phyloP scores from a whole-genome alignment of 768 basidiomycete species.

The Pisolithus albus region DNA sequence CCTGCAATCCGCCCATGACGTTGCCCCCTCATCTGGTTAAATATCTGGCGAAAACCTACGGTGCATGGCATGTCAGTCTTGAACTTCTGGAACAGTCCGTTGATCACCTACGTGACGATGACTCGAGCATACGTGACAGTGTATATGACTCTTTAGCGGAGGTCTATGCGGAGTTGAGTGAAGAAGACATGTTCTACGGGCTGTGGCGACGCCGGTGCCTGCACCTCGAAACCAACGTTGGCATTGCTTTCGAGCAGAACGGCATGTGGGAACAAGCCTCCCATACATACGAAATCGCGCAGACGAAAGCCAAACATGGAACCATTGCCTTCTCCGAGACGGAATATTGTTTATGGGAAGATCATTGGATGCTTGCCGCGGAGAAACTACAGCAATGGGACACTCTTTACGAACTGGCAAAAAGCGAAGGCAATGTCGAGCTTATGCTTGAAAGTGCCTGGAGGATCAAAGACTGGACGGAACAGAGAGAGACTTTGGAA shows the following conservation, averaged over 20 bases:
- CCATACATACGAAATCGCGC: slow-evolving; percentile 82
- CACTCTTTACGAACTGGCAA: slow-evolving; percentile 82
- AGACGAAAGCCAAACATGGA: slow-evolving; percentile 75
- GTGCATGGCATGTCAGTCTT: slow-evolving; percentile 88
- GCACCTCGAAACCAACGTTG: slow-evolving; percentile 85
- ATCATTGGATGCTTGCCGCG: slow-evolving; percentile 94
- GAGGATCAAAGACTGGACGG: slow-evolving; percentile 89
- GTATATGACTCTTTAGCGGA: slow-evolving; percentile 89
- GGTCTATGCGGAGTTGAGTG: slow-evolving; percentile 89
- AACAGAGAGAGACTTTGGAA: slow-evolving; percentile 70
- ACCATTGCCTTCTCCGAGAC: slow-evolving; percentile 85
- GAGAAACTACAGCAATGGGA: slow-evolving; percentile 99
- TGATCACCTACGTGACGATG: slow-evolving; percentile 74
- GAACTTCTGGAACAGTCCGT: slow-evolving; percentile 82
- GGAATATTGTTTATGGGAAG: slow-evolving; percentile 98
- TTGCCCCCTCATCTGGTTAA: slow-evolving; percentile 94
- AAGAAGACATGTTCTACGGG: slow-evolving; percentile 97
- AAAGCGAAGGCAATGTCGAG: slow-evolving; percentile 85
- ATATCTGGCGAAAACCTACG: slow-evolving; percentile 92
- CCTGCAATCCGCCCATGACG: slow-evolving; percentile 81
- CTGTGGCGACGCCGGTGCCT: slow-evolving; percentile 87
- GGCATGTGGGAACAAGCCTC: slow-evolving; percentile 96
- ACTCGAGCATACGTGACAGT: slow-evolving; percentile 70
- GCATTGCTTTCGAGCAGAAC: slow-evolving; percentile 87
- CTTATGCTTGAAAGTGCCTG: slow-evolving; percentile 92